A percentile compares a stretch with the other conserved stretches of the same genome.
phyloP scores from a whole-genome alignment of 176 grass and related monocot species.

The Alopecurus myosuroides region DNA sequence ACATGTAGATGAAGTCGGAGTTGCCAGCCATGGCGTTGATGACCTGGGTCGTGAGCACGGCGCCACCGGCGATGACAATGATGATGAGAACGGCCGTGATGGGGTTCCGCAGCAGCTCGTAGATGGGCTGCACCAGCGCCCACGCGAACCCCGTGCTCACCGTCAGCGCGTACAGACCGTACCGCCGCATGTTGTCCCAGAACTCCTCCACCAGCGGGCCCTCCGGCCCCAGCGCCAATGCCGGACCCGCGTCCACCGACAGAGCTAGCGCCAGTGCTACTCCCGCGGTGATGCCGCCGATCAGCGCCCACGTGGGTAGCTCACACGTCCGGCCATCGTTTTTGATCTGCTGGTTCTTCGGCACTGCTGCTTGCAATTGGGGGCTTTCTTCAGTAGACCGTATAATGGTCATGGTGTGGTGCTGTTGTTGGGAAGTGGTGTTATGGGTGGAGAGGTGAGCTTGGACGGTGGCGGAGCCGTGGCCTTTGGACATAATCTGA shows the following conservation, averaged over 20 bases:
- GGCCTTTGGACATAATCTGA: background rate
- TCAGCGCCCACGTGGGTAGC: constrained; percentile 58
- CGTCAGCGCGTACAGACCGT: constrained; percentile 65
- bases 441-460: constrained; percentile 3
- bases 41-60: constrained; percentile 73
- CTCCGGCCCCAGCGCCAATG: constrained; percentile 69
- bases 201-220: constrained; percentile 91
- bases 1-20: constrained; percentile 79
- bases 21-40: constrained; percentile 91
- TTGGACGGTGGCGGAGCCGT: background rate
- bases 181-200: constrained; percentile 95
- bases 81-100: constrained; percentile 75
- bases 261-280: constrained; percentile 41
- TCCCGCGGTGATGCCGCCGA: constrained; percentile 62
- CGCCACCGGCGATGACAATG: constrained; percentile 47
- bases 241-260: constrained; percentile 24
- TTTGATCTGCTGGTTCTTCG: background rate
- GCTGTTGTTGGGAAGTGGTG: background rate
- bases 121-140: constrained; percentile 65
- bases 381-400: background rate
- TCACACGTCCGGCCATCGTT: constrained; percentile 15
- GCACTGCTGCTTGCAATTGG: background rate
- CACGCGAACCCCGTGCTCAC: constrained; percentile 87
- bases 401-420: background rate
- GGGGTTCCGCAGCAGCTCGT: constrained; percentile 86